Conservation (phyloP, 2,329 filamentous ascomycete genomes). For the Pyricularia pennisetigena region DNA sequence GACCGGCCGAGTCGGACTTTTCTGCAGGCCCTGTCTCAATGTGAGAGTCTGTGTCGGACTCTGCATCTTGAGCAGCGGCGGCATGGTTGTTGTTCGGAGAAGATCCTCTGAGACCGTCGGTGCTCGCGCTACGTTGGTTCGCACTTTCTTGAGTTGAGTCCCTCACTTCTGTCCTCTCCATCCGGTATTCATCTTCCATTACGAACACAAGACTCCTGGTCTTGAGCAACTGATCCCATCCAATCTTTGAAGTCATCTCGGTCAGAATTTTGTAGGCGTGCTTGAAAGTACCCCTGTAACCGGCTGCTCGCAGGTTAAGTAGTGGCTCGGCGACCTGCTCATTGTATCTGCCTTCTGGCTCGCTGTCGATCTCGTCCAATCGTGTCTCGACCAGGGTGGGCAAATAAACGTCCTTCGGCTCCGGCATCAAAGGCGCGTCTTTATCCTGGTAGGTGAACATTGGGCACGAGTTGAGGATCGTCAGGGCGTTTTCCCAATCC, state of each 20-base stretch:
- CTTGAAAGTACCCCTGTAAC: conserved; percentile 91
- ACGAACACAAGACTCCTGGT: conserved; percentile 96
- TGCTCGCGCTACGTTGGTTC: conserved; percentile 60
- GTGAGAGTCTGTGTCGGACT: conserved; percentile 14
- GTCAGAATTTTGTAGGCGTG: conserved; percentile 91
- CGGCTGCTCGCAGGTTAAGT: conserved; percentile 73
- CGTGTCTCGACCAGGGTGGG: conserved; percentile 82
- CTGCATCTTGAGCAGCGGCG: conserved; percentile 22
- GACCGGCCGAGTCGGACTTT: conserved; percentile 16
- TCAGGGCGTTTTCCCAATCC: conserved; percentile 90
- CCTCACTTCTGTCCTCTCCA: conserved; percentile 61
- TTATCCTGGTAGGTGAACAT: conserved; percentile 99
- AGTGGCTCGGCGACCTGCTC: conserved; percentile 85
- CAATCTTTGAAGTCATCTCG: conserved; percentile 92
- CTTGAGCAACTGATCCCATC: conserved; percentile 92
- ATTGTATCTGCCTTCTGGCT: conserved; percentile 67
- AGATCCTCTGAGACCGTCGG: conserved; percentile 64
- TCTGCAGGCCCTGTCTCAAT: conserved; percentile 15
- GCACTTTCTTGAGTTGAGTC: not conserved
- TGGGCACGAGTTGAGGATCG: conserved; percentile 94
- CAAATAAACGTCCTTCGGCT: conserved; percentile 78
- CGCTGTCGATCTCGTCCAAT: conserved; percentile 93
- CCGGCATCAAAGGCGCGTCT: conserved; percentile 88
- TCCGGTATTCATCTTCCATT: conserved; percentile 97
- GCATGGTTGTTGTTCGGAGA: conserved; percentile 46